Percentiles rank a stretch among this genome's conserved stretches.
Evolutionary conservation across 352 stramenopile genomes (phyloP).

Genomic region (Phytophthora europaea): DNA sequence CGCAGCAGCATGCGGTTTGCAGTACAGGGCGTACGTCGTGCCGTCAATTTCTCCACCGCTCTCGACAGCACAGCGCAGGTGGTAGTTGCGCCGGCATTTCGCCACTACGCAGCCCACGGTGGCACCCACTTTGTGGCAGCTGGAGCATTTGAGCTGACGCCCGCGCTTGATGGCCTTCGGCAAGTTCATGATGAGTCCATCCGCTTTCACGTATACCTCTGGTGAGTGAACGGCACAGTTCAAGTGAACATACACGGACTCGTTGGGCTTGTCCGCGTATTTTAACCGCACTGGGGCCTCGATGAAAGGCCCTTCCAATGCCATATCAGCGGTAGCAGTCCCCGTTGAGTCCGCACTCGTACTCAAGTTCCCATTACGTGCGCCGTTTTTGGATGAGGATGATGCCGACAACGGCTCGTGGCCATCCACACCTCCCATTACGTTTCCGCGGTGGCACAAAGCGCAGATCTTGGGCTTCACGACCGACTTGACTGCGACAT

Average conservation of each 20-base stretch:
- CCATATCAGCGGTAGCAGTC: conserved; percentile 37
- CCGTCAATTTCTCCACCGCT: conserved; percentile 79
- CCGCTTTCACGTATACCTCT: conserved; percentile 84
- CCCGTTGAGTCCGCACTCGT: conserved; percentile 21
- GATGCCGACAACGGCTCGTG: conserved; percentile 7
- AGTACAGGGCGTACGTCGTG: conserved; percentile 81
- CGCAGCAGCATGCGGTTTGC: conserved; percentile 66
- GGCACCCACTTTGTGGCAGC: conserved; percentile 72
- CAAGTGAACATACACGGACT: conserved; percentile 83
- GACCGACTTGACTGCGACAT: conserved; percentile 12
- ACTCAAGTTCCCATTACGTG: conserved; percentile 20
- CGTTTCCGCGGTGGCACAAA: conserved; percentile 67
- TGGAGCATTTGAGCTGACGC: conserved; percentile 79
- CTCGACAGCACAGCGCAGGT: conserved; percentile 81
- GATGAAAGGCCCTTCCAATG: conserved; percentile 77
- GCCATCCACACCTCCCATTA: conserved; percentile 28
- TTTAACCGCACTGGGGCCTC: conserved; percentile 81
- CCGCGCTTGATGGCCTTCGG: conserved; percentile 80
- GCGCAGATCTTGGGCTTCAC: conserved; percentile 60
- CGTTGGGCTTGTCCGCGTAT: conserved; percentile 71
- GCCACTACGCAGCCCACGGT: conserved; percentile 83
- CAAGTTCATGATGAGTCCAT: conserved; percentile 87
- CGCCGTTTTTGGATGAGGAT: conserved; percentile 20
- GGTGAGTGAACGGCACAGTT: conserved; percentile 87
- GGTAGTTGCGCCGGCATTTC: conserved; percentile 84